Base-by-base conservation (phyloP, 768 basidiomycete genomes). In the Leccinellum luteum region DNA sequence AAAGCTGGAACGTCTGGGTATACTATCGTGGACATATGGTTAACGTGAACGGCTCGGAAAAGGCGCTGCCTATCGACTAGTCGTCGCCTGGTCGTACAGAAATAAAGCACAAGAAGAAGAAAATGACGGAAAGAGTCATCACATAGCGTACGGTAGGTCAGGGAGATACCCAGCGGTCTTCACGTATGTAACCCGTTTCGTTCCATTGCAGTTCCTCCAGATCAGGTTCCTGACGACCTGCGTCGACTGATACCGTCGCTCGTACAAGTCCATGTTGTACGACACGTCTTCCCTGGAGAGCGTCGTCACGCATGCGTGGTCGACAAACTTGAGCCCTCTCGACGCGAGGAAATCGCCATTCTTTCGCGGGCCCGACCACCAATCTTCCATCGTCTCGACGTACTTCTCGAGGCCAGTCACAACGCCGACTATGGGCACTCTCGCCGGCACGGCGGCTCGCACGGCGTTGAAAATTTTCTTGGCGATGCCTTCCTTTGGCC, bases 231-330 rank as follows among this genome's bases (percentile, higher is more conserved):
- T 66, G 14, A 70, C 56, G 49, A 48, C 61, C 60, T 68, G 66
- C 41, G 66, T 63, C 23, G 68, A 64, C 48, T 64, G 58, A 55
- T 69, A 67, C 56, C 73, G 68, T 21, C 69, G 65, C 48, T 64
- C 68, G 62, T 73, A 68, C 60, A 74, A 66, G 21, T 67, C 68
- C 62, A 69, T 67, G 58, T 70, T 71, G 60, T 69, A 69, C 56
- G 66, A 68, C 28, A 69, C 69, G 48, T 70, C 69, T 55, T 70
- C 69, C 2, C 65, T 58, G 21, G 69, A 69, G 48, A 72, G 54
- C 23, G 76, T 74, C 32, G 77, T 79, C 62, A 79, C 69, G 63
- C 79, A 80, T 1, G 75, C 79, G 45, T 76, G 72, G 10, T 74
- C 77, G 31, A 61, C 63, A 25, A 77, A 78, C 10, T 65, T 59